Evolutionary conservation across 179 eudicot genomes (phyloP).

Genomic region (Nepenthes alata): DNA sequence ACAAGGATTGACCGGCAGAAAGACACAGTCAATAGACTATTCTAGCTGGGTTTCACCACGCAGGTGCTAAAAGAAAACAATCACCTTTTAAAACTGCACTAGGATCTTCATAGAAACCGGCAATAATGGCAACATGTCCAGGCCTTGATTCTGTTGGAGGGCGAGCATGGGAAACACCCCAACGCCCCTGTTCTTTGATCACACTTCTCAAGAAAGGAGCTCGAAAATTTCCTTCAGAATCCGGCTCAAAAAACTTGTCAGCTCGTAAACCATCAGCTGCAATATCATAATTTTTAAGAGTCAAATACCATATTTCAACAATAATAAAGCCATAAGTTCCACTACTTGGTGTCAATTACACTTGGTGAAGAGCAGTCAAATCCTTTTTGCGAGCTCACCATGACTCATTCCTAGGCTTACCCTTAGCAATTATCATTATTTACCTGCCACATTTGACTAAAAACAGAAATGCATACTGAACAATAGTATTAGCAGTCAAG

Average conservation of each 20-base stretch:
- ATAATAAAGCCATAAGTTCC: not conserved
- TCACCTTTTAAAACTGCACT: slow-evolving; percentile 95
- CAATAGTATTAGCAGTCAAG: too few species aligned
- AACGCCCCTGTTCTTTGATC: slow-evolving; percentile 72
- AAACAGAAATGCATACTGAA: too few species aligned
- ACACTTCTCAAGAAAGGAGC: slow-evolving; percentile 88
- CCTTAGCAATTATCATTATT: too few species aligned
- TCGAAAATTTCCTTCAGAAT: slow-evolving; percentile 62
- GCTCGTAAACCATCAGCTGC: slow-evolving; percentile 98
- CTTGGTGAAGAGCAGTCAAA: too few species aligned
- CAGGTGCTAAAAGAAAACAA: not conserved
- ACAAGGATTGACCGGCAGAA: not conserved
- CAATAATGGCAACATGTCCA: slow-evolving; percentile 93
- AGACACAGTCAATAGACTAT: not conserved
- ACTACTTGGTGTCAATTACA: not conserved
- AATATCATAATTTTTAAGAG: slow-evolving; percentile 9
- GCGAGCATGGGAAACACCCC: slow-evolving; percentile 99
- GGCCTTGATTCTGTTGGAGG: slow-evolving; percentile 99
- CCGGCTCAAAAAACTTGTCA: slow-evolving; percentile 89
- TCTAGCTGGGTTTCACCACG: not conserved
- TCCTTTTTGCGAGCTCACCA: too few species aligned
- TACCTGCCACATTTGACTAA: too few species aligned
- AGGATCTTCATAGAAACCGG: slow-evolving; percentile 98
- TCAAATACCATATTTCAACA: not conserved
- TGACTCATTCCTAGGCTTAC: too few species aligned